Evolutionary conservation across 2,329 filamentous ascomycete species (phyloP), one percentile per base, ranked within the genome.

Genomic region (Ceratocystis cacaofunesta): DNA sequence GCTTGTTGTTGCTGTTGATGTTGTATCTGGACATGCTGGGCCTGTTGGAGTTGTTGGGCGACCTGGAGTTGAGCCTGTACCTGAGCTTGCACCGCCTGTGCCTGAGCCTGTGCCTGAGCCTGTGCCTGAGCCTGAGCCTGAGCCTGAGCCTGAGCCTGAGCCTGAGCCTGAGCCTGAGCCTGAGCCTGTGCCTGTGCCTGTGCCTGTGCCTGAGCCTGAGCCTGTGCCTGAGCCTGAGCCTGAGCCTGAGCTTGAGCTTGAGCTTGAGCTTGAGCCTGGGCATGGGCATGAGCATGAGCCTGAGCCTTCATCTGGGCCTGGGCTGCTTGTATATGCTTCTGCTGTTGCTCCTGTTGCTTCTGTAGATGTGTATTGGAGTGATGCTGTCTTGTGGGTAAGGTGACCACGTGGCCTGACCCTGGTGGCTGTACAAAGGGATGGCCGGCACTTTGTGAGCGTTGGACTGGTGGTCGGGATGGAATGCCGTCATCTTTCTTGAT

Each of bases 271-370:
- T 28, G 25, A 2, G 61, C 41, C 43, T 68, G 65, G 41, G 50
- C 44, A 15, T 62, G 64, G 2, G 36, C 41, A 17, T 58, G 63
- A 2, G 50, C 52, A 36, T 50, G 48, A 25, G 61, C 43, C 57
- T 68, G 65, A 43, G 52, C 58, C 28, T 62, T 58, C 32, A 64
- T 65, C 10, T 67, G 65, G n/a, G 46, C 61, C 32, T 67, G 66
- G 4, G 63, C 66, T 15, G 63, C 66, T 46, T 67, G 63, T 41
- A 67, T 67, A 10, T 67, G 66, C 30, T 63, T 57, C 48, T 68
- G 65, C 36, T 65, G 66, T n/a, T 65, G 64, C 52, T 68, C 62
- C 43, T 66, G 68, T 50, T 67, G 64, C 43, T 68, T 64, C 19
- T 67, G 64, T 2, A 64, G 60, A 46, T 52, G 62, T n/a, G 41